A percentile compares a stretch with the other conserved stretches of the same genome.
Conservation (phyloP, 768 basidiomycete species). For the Terana coerulea region DNA sequence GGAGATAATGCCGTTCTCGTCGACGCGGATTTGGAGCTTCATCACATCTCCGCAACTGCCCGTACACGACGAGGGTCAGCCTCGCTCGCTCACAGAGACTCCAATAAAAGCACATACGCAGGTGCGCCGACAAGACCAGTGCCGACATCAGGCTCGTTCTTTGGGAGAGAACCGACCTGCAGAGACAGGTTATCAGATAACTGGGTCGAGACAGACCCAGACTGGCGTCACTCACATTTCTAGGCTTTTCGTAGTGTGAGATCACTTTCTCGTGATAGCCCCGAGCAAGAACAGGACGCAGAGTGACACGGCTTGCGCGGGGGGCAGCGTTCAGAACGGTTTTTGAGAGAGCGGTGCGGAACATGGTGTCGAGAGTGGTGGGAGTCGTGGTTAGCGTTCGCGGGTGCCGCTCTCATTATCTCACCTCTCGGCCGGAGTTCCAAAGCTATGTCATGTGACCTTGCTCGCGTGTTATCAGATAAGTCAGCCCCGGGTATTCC, state of each 20-base stretch:
- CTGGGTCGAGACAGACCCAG: conserved; percentile 28
- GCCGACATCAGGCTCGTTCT: conserved; percentile 87
- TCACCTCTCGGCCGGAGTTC: conserved; percentile 8
- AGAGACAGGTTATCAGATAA: conserved; percentile 55
- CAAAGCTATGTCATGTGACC: conserved; percentile 1
- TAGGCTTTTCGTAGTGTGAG: conserved; percentile 94
- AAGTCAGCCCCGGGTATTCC: conserved; percentile 1
- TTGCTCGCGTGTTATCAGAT: neutral
- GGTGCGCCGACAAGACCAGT: conserved; percentile 98
- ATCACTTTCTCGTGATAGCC: conserved; percentile 96
- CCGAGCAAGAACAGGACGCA: conserved; percentile 56
- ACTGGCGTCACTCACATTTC: conserved; percentile 71
- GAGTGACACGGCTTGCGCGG: conserved; percentile 36
- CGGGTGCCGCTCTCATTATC: conserved; percentile 7
- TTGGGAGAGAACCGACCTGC: conserved; percentile 95
- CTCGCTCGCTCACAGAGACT: neutral
- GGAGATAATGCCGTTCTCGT: conserved; percentile 90
- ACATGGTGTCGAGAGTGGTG: conserved; percentile 49
- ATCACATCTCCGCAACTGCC: conserved; percentile 94
- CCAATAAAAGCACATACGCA: conserved; percentile 56
- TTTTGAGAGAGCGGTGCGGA: conserved; percentile 57
- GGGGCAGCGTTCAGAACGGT: conserved; percentile 42
- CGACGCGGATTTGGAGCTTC: conserved; percentile 98
- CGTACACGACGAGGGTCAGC: conserved; percentile 15
- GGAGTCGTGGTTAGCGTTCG: conserved; percentile 24